These are phyloP conservation scores for Triticum timopheevii DNA, from an alignment of 176 grass and related monocot genomes.

Conservation along the genomic window DNA sequence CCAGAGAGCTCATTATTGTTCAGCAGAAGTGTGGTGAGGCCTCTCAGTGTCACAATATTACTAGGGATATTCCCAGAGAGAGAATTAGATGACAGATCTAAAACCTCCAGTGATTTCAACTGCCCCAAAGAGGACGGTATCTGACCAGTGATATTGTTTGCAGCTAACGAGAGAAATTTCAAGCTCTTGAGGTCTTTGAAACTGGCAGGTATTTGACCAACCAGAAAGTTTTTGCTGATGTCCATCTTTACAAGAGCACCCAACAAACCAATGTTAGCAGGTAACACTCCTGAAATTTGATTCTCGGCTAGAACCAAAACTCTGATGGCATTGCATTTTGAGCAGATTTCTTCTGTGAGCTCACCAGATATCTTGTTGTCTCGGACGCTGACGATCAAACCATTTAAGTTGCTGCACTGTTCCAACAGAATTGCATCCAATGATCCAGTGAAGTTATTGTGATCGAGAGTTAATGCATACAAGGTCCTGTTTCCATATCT, in stretches of 20 bases:
- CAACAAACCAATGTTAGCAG: slow-evolving; percentile 62
- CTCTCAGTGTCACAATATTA: slow-evolving; percentile 50
- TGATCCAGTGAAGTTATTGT: slow-evolving; percentile 67
- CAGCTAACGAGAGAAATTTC: slow-evolving; percentile 71
- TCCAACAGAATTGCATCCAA: slow-evolving; percentile 63
- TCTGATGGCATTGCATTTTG: slow-evolving; percentile 59
- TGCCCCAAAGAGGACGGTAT: slow-evolving; percentile 57
- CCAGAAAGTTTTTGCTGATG: slow-evolving; percentile 64
- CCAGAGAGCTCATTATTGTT: slow-evolving; percentile 79
- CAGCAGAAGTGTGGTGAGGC: slow-evolving; percentile 58
- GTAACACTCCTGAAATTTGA: slow-evolving; percentile 71
- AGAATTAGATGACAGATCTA: slow-evolving; percentile 91
- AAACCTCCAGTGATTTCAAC: slow-evolving; percentile 64
- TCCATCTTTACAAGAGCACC: slow-evolving; percentile 59
- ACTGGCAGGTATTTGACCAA: slow-evolving; percentile 65
- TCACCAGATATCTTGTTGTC: slow-evolving; percentile 65
- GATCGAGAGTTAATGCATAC: slow-evolving; percentile 59
- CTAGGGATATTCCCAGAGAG: slow-evolving; percentile 61
- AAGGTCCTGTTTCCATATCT: slow-evolving; percentile 46
- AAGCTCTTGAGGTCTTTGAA: slow-evolving; percentile 59
- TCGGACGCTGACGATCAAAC: slow-evolving; percentile 50
- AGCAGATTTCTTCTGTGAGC: slow-evolving; percentile 42
- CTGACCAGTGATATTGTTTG: slow-evolving; percentile 67
- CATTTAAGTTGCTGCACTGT: slow-evolving; percentile 56
- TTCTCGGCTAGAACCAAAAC: slow-evolving; percentile 73